Base-by-base conservation (phyloP, 2,329 filamentous ascomycete genomes). In the Aschersonia sp. region DNA sequence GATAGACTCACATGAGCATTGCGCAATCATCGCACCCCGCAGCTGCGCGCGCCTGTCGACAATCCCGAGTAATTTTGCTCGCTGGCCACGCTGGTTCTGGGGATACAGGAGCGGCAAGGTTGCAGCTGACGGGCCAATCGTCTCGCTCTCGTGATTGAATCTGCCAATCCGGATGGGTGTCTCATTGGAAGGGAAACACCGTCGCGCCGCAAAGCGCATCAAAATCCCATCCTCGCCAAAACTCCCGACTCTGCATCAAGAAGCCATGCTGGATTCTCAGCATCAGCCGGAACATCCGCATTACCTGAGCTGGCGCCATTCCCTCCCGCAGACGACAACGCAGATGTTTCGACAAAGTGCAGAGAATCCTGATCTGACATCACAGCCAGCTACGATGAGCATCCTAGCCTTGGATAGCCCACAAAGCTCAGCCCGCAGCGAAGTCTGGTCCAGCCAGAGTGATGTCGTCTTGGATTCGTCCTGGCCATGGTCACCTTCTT, bases 191-290 rank as follows among this genome's bases (percentile, higher is more conserved):
- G 31, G n/a, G 22, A 46, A 51, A 32, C 49, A 52, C 40, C 43
- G 46, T 30, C 53, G 53, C 43, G 50, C 52, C 30, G 51, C 53
- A 30, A 58, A 58, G 54, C 56, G 56, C 48, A 44, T 53, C 52
- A 56, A 52, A 53, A 32, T 54, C 46, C 47, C 47, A 30, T 35
- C 47, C 35, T 50, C 44, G 33, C 44, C 42, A 33, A 46, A 46
- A 22, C 42, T 30, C 40, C 42, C 44, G 11, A 5, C 11, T 30
- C n/a, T 29, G 9, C 31, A 32, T 33, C 31, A 14, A 6, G 45
- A 46, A 6, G 7, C 33, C 32, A 12, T 44, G 42, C 22, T 6
- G 30, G 30, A 9, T 22, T 44, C 29, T 42, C 11, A 31, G 4
- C 29, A 44, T 32, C 47, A 37, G 12, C 35, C 35, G 35, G 35